Conservation (phyloP, 2,329 filamentous ascomycete species). For the Triangularia verruculosa region DNA sequence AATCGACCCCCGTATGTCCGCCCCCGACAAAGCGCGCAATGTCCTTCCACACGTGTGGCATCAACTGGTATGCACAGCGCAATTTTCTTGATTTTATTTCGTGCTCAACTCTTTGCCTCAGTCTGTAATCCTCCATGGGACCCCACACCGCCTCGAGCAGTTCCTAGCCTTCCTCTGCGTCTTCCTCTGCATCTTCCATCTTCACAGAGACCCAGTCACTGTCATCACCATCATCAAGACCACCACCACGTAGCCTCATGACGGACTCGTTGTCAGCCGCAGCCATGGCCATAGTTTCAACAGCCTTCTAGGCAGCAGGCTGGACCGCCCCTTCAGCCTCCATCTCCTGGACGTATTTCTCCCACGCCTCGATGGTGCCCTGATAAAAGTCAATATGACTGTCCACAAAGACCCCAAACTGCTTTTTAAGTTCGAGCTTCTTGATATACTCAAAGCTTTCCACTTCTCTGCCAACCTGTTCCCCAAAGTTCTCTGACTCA, state of each 20-base stretch:
- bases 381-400: constrained; percentile 86
- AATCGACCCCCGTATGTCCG: too few relatives aligned
- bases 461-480: constrained; percentile 91
- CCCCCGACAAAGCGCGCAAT: too few relatives aligned
- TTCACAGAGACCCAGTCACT: not conserved
- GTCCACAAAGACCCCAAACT: constrained; percentile 78
- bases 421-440: constrained; percentile 83
- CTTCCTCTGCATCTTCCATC: not conserved
- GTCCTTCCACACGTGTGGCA: too few relatives aligned
- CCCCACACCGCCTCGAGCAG: too few relatives aligned
- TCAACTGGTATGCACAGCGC: too few relatives aligned
- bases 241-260: too few relatives aligned
- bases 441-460: constrained; percentile 96
- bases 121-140: too few relatives aligned
- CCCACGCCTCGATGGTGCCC: constrained; percentile 78
- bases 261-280: too few relatives aligned
- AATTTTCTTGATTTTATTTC: not conserved
- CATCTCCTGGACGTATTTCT: constrained; percentile 85
- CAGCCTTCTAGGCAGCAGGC: constrained; percentile 13
- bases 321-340: constrained; percentile 58
- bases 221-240: not conserved
- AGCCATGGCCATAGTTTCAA: not conserved
- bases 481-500: constrained; percentile 88
- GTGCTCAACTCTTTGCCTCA: not conserved
- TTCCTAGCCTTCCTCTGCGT: not conserved